Conservation (phyloP, 176 grass and related monocot species). For the Sorghum bicolor region DNA sequence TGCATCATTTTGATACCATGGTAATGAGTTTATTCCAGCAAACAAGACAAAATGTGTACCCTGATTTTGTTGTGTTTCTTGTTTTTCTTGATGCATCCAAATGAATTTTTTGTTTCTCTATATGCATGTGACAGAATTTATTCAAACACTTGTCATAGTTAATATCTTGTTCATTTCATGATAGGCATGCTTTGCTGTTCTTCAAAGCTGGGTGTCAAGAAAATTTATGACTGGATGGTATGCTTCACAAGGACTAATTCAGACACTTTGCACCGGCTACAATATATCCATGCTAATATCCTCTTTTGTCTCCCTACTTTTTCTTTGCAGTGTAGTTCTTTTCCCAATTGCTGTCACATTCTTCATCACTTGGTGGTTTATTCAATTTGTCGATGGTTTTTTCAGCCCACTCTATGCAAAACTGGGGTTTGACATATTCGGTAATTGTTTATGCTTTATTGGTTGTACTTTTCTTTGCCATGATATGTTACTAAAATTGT, state of each 20-base stretch:
- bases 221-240: constrained; percentile 99
- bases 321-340: constrained; percentile 76
- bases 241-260: constrained; percentile 17
- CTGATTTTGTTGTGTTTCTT: not conserved
- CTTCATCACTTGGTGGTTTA: constrained; percentile 99
- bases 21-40: not conserved
- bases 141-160: not conserved
- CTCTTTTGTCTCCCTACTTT: not conserved
- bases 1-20: not conserved
- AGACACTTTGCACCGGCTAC: not conserved
- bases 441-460: constrained; percentile 54
- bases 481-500: not conserved
- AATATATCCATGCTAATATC: constrained; percentile 17
- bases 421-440: constrained; percentile 90
- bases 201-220: constrained; percentile 97
- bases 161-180: constrained; percentile 16
- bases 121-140: not conserved
- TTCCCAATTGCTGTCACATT: constrained; percentile 97
- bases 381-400: constrained; percentile 97
- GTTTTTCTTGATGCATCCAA: not conserved
- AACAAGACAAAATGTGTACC: not conserved
- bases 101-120: not conserved
- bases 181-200: constrained; percentile 89
- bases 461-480: constrained; percentile 26
- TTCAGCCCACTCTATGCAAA: constrained; percentile 94